Conservation (phyloP, 495 filamentous ascomycete genomes). For the Talaromyces ruber region DNA sequence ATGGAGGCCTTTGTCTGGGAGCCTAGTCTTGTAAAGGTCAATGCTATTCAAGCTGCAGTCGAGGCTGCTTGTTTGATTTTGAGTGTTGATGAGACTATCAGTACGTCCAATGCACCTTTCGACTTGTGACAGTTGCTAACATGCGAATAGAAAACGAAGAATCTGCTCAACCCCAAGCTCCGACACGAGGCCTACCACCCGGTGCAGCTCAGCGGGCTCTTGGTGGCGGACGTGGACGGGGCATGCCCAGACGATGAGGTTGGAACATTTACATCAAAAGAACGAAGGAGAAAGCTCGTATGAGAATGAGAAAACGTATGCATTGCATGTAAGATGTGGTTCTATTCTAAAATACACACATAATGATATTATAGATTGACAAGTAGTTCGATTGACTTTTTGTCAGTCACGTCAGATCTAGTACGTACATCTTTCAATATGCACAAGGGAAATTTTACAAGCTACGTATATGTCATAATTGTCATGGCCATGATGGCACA, state of each 20-base stretch:
- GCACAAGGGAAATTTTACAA: background rate
- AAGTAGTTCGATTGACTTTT: background rate
- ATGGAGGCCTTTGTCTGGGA: constrained; percentile 95
- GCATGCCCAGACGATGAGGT: constrained; percentile 75
- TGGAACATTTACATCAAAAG: constrained; percentile 8
- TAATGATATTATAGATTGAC: constrained; percentile 5
- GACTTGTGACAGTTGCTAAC: background rate
- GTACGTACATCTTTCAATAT: background rate
- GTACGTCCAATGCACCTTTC: constrained; percentile 31
- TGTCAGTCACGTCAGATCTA: background rate
- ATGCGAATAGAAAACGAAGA: constrained; percentile 68
- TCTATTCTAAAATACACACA: constrained; percentile 11
- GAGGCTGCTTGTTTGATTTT: constrained; percentile 93
- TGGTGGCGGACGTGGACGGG: constrained; percentile 73
- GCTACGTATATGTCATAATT: too few species aligned
- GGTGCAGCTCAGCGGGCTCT: constrained; percentile 90
- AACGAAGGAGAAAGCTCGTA: constrained; percentile 5
- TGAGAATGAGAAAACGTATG: constrained; percentile 3
- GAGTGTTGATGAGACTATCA: constrained; percentile 95
- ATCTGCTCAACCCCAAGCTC: constrained; percentile 70
- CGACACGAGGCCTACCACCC: constrained; percentile 69
- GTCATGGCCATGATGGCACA: background rate
- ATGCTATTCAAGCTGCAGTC: constrained; percentile 91
- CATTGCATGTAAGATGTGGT: constrained; percentile 7
- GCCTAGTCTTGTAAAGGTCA: constrained; percentile 90